Evolutionary conservation across 1,139 yeast species (phyloP).

Genomic region (Geotrichum phurueaensis): DNA sequence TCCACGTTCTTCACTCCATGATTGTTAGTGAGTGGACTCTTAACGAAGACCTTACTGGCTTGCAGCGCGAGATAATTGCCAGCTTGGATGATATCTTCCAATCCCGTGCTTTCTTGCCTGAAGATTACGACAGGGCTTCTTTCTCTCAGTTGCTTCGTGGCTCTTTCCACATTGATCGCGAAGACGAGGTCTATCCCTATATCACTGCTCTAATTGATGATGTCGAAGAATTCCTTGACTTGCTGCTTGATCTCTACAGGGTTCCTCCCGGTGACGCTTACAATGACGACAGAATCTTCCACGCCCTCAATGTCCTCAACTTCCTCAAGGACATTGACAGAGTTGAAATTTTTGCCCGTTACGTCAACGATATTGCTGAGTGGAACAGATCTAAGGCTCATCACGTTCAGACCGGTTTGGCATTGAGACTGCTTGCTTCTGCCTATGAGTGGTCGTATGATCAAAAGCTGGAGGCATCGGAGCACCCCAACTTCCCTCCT

Average conservation of each 20-base stretch:
- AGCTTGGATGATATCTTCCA: slow-evolving; percentile 64
- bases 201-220: slow-evolving; percentile 52
- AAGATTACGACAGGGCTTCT: slow-evolving; percentile 47
- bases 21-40: slow-evolving; percentile 60
- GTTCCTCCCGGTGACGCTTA: slow-evolving; percentile 81
- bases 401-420: slow-evolving; percentile 75
- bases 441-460: slow-evolving; percentile 74
- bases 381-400: slow-evolving; percentile 56
- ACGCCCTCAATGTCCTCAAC: slow-evolving; percentile 68
- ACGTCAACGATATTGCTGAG: slow-evolving; percentile 69
- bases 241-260: slow-evolving; percentile 59
- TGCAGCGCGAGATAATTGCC: slow-evolving; percentile 49
- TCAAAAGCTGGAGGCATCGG: slow-evolving; percentile 49
- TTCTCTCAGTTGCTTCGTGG: slow-evolving; percentile 49
- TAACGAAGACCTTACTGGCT: slow-evolving; percentile 52
- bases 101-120: slow-evolving; percentile 49
- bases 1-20: slow-evolving; percentile 64
- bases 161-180: slow-evolving; percentile 53
- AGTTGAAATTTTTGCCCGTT: slow-evolving; percentile 74
- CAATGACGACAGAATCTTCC: slow-evolving; percentile 82
- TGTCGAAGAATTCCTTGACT: slow-evolving; percentile 57
- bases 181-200: slow-evolving; percentile 58
- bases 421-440: slow-evolving; percentile 69
- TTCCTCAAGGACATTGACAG: slow-evolving; percentile 72
- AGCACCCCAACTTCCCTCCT: slow-evolving; percentile 67